Evolutionary conservation across 1,139 yeast species (phyloP), one percentile per base, ranked within the genome.

Genomic region (Blastobotrys indianensis): DNA sequence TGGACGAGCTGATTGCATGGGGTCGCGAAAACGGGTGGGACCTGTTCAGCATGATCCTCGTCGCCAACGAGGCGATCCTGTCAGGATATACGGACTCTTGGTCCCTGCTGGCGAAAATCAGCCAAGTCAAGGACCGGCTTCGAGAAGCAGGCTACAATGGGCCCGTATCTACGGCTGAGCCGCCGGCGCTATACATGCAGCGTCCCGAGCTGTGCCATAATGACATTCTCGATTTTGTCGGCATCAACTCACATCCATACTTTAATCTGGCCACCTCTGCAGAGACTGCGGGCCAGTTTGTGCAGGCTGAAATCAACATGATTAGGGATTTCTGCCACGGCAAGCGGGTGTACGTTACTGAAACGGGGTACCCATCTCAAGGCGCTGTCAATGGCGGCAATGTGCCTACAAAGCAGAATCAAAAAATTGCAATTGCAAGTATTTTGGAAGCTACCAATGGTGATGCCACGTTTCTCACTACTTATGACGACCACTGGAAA

Each of bases 1-100:
- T 86, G 34, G 50, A 63, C 23, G 77, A 70, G 30, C 60, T 88
- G 42, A 75, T 86, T 47, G 42, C 56, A 30, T 76, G 74, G 55
- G 72, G 67, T 30, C 44, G 56, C 13, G 45, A 52, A 28, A 74
- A 76, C 61, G 75, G 75, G 20, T 88, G 94, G 92, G 79, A 70
- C 50, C 68, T 82, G 9, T 81, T 87, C 65, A 82, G 81, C 50
- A 79, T 71, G 61, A 73, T 88, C 56, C 83, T 94, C 20, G 73
- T 88, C 50, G 97, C 95, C 51, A 88, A 88, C 61, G 97, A 88
- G 68, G 96, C 94, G 28, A 70, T 88, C 49, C 75, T 75, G 57
- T 73, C 80, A 37, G 79, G 79, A 9, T 84, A 66, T 65, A 70
- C 76, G 56, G 61, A 82, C 6, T 86, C 76, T 12, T 58, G 66